Base-by-base conservation (phyloP, 768 basidiomycete genomes). In the Clitopilus passeckerianus region DNA sequence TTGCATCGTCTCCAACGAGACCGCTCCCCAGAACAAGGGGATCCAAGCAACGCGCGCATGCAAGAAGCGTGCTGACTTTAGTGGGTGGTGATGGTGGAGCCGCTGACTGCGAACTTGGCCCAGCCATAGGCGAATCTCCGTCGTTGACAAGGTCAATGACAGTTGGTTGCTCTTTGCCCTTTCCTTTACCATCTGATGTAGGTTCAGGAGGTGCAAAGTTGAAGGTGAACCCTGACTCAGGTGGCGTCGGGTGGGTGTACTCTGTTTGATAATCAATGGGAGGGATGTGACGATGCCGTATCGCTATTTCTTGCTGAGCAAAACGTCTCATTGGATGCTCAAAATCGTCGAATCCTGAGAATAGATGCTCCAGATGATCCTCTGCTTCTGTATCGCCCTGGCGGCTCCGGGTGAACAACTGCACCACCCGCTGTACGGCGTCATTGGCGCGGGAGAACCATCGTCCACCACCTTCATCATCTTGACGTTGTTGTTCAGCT, bases 31-130 rank as follows among this genome's bases (percentile, higher is more conserved):
- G 74, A 9, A 87, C 70, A 5, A 92, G 77, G 0, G 87, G 86
- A 60, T 86, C 86, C 22, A 80, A 71, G 61, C 91, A 93, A 9
- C 72, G 74, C 14, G 86, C 87, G 62, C 91, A 92, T 14, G 87
- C 83, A 14, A 92, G 80, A 10, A 81, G 70, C 15, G 77, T 77
- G 46, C 69, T 69, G 23, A 78, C 63, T 24, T 70, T 68, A n/a
- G 34, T 53, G 24, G 56, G 27, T 1, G 60, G 60, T 6, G 67
- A 59, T 34, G 60, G 37, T 9, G 64, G 56, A 2, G 56, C 27
- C 18, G 16, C 60, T 18, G 15, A 18, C 46, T 50, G 46, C n/a
- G 54, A 33, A 33, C 64, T 65, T 23, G 66, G 53, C 20, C 63
- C 59, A 1, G 59, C 60, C 34, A 44, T 30, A 7, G 60, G 59